Base-by-base conservation (phyloP, 768 basidiomycete species). In the Trametes coccinea region DNA sequence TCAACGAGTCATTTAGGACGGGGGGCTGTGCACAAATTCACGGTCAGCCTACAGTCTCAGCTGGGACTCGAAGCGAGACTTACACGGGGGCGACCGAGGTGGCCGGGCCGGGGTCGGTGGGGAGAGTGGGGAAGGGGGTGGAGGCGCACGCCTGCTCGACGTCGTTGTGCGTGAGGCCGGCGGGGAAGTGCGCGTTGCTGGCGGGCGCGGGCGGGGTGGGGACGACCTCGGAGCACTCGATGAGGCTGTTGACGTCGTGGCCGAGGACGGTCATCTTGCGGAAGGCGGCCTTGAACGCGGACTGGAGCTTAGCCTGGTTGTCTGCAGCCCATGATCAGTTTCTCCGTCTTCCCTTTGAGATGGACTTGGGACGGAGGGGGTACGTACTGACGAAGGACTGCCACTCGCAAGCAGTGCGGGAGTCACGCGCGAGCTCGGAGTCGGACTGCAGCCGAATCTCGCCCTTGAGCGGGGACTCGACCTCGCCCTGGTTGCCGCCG, bases 371-470 rank as follows among this genome's bases (percentile, higher is more conserved):
- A 11, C 30, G 16, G 16, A 53, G 29, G 31, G 1, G 39, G 17
- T 41, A 53, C 51, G 51, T 29, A 53, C 51, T 57, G 53, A 67
- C 69, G 60, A 71, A 67, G 31, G 63, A 62, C 61, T 72, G 70
- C 71, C 71, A 72, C 33, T 61, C 54, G 65, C 71, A 72, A n/a
- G 61, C 56, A 7, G 67, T 71, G 39, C 61, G 61, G 4, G 67
- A 63, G 55, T 68, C 70, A 44, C 68, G 67, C 7, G 71, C 69
- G 17, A 71, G 50, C 48, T 46, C 51, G 30, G 54, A 63, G 63
- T 71, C 71, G 45, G 69, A 70, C 63, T 72, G 70, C 14, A 74
- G 69, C 22, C 71, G 67, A 39, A 71, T 53, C 54, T 71, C 68
- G 45, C 67, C 67, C 9, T 52, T 33, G 2, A 69, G 60, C 6